Percentiles rank a stretch among this genome's conserved stretches.
Evolutionary conservation across 176 grass and related monocot species (phyloP).

Genomic region (Canna indica): DNA sequence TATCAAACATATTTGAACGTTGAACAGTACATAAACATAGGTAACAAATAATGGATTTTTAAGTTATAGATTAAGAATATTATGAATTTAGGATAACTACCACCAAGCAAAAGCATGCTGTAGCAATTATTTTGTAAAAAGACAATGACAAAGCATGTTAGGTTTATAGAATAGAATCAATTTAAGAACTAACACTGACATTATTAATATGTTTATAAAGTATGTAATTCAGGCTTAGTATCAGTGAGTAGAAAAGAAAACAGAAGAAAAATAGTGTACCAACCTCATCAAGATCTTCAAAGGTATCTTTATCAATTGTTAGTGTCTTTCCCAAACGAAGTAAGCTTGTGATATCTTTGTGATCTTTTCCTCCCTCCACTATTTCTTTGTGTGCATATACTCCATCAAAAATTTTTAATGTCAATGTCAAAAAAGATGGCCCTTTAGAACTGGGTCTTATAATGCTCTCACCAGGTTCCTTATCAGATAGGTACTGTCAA

Average conservation of each 20-base stretch:
- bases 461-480: conserved; percentile 80
- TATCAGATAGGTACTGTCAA: conserved; percentile 70
- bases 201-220: neutral
- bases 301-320: conserved; percentile 77
- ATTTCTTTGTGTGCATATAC: conserved; percentile 97
- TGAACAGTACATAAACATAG: no score
- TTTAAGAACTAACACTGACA: no score
- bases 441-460: conserved; percentile 80
- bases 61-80: no score
- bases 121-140: no score
- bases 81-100: no score
- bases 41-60: no score
- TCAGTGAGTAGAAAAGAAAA: neutral
- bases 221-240: neutral
- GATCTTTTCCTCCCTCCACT: conserved; percentile 84
- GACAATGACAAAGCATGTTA: no score
- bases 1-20: no score
- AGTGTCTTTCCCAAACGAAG: conserved; percentile 92
- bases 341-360: conserved; percentile 95
- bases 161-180: no score
- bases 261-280: neutral
- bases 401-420: conserved; percentile 80
- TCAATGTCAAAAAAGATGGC: conserved; percentile 78
- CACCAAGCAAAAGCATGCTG: no score
- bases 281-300: conserved; percentile 99